phyloP scores from a whole-genome alignment of 352 stramenopile species.

The Globisporangium parvum region DNA sequence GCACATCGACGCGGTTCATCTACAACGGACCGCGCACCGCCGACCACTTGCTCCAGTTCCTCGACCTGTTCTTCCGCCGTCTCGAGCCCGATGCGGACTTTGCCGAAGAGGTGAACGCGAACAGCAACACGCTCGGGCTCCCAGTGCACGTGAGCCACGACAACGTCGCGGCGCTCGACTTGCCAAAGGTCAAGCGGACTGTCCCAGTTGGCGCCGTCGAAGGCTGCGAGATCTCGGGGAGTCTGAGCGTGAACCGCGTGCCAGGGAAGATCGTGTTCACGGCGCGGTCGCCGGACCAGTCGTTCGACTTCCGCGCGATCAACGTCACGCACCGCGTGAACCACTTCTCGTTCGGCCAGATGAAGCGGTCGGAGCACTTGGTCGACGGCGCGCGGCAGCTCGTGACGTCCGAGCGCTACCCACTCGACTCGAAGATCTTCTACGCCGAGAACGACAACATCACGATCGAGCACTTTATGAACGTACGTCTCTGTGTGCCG shows the following conservation, averaged over 20 bases:
- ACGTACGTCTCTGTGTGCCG: slow-evolving; percentile 59
- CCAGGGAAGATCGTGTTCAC: slow-evolving; percentile 66
- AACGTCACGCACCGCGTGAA: slow-evolving; percentile 70
- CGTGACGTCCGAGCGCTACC: slow-evolving; percentile 56
- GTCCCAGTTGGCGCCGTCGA: slow-evolving; percentile 34
- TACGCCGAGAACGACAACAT: slow-evolving; percentile 59
- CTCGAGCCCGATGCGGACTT: slow-evolving; percentile 75
- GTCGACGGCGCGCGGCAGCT: slow-evolving; percentile 33
- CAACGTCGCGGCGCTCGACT: slow-evolving; percentile 39
- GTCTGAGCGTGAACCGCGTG: slow-evolving; percentile 74
- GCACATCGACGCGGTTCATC: slow-evolving; percentile 70
- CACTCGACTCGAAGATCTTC: slow-evolving; percentile 52
- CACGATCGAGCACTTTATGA: slow-evolving; percentile 78
- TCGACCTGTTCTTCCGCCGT: slow-evolving; percentile 80
- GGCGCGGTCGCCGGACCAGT: slow-evolving; percentile 59
- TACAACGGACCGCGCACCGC: slow-evolving; percentile 75
- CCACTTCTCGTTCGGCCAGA: slow-evolving; percentile 85
- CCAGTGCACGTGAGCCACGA: slow-evolving; percentile 54
- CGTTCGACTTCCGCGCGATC: slow-evolving; percentile 51
- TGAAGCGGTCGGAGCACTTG: slow-evolving; percentile 54
- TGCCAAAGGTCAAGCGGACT: slow-evolving; percentile 40
- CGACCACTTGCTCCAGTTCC: slow-evolving; percentile 70
- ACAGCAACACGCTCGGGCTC: slow-evolving; percentile 37
- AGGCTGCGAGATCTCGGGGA: slow-evolving; percentile 74
- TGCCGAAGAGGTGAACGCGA: slow-evolving; percentile 68